phyloP scores from a whole-genome alignment of 768 basidiomycete species.

The Agaricus blazei region DNA sequence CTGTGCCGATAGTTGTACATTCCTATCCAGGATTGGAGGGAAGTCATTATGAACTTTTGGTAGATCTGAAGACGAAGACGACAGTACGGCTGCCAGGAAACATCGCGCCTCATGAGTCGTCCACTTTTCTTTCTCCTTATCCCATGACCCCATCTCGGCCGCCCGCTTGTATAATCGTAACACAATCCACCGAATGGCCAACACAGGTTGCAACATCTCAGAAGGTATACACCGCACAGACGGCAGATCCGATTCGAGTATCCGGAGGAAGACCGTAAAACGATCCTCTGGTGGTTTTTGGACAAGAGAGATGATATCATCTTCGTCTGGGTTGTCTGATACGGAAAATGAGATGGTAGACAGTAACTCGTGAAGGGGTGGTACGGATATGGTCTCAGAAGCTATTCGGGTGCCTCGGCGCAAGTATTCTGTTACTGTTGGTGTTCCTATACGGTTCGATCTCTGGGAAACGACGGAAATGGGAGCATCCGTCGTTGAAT shows the following conservation, averaged over 20 bases:
- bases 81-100: conserved; percentile 49
- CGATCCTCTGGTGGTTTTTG: conserved; percentile 46
- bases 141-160: conserved; percentile 44
- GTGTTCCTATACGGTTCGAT: conserved; percentile 16
- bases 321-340: conserved; percentile 23
- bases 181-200: conserved; percentile 63
- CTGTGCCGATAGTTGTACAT: conserved; percentile 68
- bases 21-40: conserved; percentile 48
- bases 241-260: conserved; percentile 48
- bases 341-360: conserved; percentile 21
- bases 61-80: conserved; percentile 13
- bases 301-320: conserved; percentile 34
- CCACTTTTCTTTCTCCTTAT: conserved; percentile 68
- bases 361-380: conserved; percentile 43
- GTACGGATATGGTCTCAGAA: conserved; percentile 50
- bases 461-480: conserved; percentile 30
- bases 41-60: conserved; percentile 12
- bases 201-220: conserved; percentile 42
- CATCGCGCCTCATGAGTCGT: conserved; percentile 55
- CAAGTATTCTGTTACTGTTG: conserved; percentile 50
- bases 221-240: conserved; percentile 41
- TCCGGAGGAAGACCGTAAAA: conserved; percentile 49
- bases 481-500: conserved; percentile 21
- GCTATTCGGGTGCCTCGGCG: conserved; percentile 66
- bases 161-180: conserved; percentile 45